Evolutionary conservation across 371 early-diverging fungal genomes (phyloP).

Genomic region (Syncephalis fuscata): DNA sequence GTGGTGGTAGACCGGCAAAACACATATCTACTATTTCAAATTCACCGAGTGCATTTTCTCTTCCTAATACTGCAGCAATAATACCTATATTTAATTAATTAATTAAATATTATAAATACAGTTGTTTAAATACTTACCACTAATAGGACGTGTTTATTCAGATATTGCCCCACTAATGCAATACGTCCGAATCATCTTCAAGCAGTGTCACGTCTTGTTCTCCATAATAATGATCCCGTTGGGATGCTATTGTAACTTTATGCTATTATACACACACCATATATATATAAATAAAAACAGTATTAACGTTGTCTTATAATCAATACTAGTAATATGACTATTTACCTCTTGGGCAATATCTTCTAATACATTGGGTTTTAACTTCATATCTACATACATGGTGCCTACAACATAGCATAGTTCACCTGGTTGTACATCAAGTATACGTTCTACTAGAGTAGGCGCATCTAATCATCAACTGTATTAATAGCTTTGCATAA

Average conservation of each 20-base stretch:
- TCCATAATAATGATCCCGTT: constrained; percentile 40
- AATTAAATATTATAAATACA: not conserved
- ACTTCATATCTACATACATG: constrained; percentile 61
- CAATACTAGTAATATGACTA: not conserved
- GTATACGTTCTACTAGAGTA: constrained; percentile 33
- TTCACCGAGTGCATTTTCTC: constrained; percentile 39
- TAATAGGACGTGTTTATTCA: not conserved
- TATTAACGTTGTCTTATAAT: no score
- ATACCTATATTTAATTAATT: constrained; percentile 22
- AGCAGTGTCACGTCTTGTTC: constrained; percentile 43
- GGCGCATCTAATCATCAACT: constrained; percentile 8
- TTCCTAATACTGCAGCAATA: constrained; percentile 57
- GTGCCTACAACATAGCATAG: constrained; percentile 70
- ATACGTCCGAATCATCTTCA: constrained; percentile 92
- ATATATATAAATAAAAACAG: no score
- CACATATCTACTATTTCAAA: constrained; percentile 73
- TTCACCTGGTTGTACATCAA: constrained; percentile 43
- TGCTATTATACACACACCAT: constrained; percentile 20
- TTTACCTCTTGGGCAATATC: constrained; percentile 61
- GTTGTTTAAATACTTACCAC: not conserved
- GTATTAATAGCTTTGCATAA: constrained; percentile 1
- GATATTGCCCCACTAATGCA: constrained; percentile 29
- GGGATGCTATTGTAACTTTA: constrained; percentile 39
- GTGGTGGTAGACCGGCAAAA: constrained; percentile 20
- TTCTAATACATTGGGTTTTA: constrained; percentile 76